Conservation (phyloP, 1,284 basidiomycete genomes). For the Ganoderma multipileum region DNA sequence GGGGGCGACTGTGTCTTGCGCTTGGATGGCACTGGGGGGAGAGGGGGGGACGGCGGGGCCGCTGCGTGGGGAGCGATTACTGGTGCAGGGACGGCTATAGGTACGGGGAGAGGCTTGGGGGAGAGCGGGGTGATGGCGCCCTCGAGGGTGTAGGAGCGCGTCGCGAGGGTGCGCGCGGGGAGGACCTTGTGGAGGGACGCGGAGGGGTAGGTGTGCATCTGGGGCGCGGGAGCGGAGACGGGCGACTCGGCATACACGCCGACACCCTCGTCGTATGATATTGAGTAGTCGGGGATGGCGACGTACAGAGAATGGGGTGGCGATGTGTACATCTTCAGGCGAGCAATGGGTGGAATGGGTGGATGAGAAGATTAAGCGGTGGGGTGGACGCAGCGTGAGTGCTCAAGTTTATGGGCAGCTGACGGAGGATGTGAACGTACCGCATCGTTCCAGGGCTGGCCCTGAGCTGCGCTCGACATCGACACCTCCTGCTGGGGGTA, state of each 20-base stretch:
- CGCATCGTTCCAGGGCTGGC: slow-evolving; percentile 2
- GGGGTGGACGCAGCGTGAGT: background rate
- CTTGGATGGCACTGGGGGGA: background rate
- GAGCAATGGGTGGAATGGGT: background rate
- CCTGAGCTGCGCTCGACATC: background rate
- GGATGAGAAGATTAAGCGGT: background rate
- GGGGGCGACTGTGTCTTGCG: slow-evolving; percentile 20
- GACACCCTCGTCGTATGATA: slow-evolving; percentile 1
- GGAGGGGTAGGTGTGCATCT: background rate
- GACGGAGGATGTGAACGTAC: slow-evolving; percentile 5
- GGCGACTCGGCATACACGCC: slow-evolving; percentile 14
- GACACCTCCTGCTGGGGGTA: slow-evolving; percentile 9
- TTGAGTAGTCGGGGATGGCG: slow-evolving; percentile 7
- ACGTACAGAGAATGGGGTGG: slow-evolving; percentile 9
- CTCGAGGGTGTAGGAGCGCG: slow-evolving; percentile 31
- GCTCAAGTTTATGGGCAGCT: background rate
- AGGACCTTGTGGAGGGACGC: slow-evolving; percentile 10
- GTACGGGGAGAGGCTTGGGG: background rate
- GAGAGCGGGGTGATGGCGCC: slow-evolving; percentile 30
- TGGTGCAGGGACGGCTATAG: background rate
- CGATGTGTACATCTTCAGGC: slow-evolving; percentile 9
- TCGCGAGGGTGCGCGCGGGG: slow-evolving; percentile 15
- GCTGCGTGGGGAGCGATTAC: background rate
- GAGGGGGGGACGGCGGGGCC: background rate
- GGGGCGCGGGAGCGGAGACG: background rate